Evolutionary conservation across 2,329 filamentous ascomycete species (phyloP).

Genomic region (Coccinonectria pachysandricola): DNA sequence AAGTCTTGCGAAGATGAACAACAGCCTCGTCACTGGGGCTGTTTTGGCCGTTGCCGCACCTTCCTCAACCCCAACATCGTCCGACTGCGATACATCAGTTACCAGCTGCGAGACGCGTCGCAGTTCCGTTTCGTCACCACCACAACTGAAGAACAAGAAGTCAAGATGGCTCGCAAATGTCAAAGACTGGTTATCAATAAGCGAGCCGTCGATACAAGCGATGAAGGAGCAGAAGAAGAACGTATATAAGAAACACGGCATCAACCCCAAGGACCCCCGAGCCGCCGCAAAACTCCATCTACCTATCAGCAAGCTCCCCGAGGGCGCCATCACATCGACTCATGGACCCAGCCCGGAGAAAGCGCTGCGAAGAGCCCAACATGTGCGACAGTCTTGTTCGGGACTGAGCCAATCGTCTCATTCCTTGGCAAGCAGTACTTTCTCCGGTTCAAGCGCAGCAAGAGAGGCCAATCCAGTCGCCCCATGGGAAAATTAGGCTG

Average conservation of each 20-base stretch:
- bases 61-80: too few relatives aligned
- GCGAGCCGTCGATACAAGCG: constrained; percentile 40
- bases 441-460: constrained; percentile 19
- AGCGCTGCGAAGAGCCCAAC: constrained; percentile 24
- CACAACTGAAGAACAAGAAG: constrained; percentile 17
- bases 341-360: constrained; percentile 38
- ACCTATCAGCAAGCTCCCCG: constrained; percentile 34
- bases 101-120: constrained; percentile 11
- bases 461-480: constrained; percentile 22
- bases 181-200: constrained; percentile 38
- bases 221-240: constrained; percentile 35
- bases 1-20: too few relatives aligned
- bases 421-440: constrained; percentile 28
- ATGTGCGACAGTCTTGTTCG: constrained; percentile 18
- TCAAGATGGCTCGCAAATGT: constrained; percentile 31
- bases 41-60: too few relatives aligned
- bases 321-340: constrained; percentile 35
- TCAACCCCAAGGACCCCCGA: constrained; percentile 32
- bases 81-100: constrained; percentile 15
- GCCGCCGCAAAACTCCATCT: constrained; percentile 36
- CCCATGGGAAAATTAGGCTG: too few relatives aligned
- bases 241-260: constrained; percentile 32
- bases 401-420: constrained; percentile 16
- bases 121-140: constrained; percentile 6
- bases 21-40: too few relatives aligned